Evolutionary conservation across 768 basidiomycete species (phyloP), one percentile per base, ranked within the genome.

Genomic region (Arthromyces matolae): DNA sequence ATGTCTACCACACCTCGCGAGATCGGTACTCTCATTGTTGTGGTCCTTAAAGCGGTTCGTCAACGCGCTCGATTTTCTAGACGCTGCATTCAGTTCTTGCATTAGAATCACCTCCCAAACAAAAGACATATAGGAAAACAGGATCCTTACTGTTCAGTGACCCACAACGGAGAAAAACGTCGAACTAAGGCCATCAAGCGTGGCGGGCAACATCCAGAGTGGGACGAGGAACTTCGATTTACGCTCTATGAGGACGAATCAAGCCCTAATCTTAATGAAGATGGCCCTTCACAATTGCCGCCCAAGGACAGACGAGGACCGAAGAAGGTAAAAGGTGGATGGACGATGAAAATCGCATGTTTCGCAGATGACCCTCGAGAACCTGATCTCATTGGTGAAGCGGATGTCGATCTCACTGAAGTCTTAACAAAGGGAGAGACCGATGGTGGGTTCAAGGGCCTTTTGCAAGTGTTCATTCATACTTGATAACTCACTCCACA

Each of bases 151-250:
- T 96, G 93, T 57, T 70, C 83, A 19, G 78, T 95, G 20, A 72
- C 76, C 3, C 71, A 93, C 43, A 86, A 90, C 61, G 83, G 83
- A 41, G 86, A 93, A 66, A 93, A 84, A 60, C 81, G 84, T 49
- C 78, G 89, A 42, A 98, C 95, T 4, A 91, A 87, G 64, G 83
- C 92, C n/a, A 86, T 97, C 64, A 94, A 90, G 64, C 86, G 92
- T 24, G 96, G 96, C 41, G 96, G 96, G 14, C 96, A 99, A 64
- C 93, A 96, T 65, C 96, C 96, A 5, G 93, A 93, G 69, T 99
- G 96, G 94, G 96, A 99, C 63, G 93, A 96, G 59, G 96, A 99
- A 69, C 75, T 98, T 60, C 85, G 96, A 34, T 98, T 97, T 67
- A 84, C 86, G 20, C 72, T 99, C 36, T 80, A 75, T 54, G 94